Evolutionary conservation across 1,139 yeast genomes (phyloP).

Genomic region (Hanseniaspora uvarum): DNA sequence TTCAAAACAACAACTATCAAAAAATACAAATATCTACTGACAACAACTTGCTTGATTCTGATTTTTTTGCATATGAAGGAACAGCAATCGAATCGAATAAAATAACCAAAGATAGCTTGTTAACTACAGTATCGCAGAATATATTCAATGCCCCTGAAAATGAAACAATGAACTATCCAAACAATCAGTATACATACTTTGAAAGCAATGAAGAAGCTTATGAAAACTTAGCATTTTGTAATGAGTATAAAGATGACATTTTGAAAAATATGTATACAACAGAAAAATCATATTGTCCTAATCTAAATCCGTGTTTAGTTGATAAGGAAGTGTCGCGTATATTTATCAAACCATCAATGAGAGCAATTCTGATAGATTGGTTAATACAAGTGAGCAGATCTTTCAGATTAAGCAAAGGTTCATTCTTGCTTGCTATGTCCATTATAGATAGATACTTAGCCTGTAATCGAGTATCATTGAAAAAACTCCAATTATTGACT

Average conservation of each 20-base stretch:
- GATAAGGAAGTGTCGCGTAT: slow-evolving; percentile 35
- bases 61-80: not conserved
- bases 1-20: slow-evolving; percentile 1
- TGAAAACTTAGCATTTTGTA: slow-evolving; percentile 83
- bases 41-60: not conserved
- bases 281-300: slow-evolving; percentile 65
- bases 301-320: slow-evolving; percentile 46
- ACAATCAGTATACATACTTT: not conserved
- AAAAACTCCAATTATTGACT: slow-evolving; percentile 77
- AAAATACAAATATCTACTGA: not conserved
- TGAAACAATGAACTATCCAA: too few species aligned
- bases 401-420: slow-evolving; percentile 79
- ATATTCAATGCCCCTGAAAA: not conserved
- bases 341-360: slow-evolving; percentile 67
- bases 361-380: slow-evolving; percentile 89
- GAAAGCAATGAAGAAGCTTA: slow-evolving; percentile 56
- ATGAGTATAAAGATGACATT: slow-evolving; percentile 80
- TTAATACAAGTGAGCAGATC: slow-evolving; percentile 81
- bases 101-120: not conserved
- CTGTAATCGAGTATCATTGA: slow-evolving; percentile 62
- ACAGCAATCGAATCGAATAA: not conserved
- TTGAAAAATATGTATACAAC: slow-evolving; percentile 63
- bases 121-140: not conserved
- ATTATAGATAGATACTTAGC: slow-evolving; percentile 85
- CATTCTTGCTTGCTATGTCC: slow-evolving; percentile 75